Conservation (phyloP, 176 grass and related monocot genomes). For the Raddia guianensis region DNA sequence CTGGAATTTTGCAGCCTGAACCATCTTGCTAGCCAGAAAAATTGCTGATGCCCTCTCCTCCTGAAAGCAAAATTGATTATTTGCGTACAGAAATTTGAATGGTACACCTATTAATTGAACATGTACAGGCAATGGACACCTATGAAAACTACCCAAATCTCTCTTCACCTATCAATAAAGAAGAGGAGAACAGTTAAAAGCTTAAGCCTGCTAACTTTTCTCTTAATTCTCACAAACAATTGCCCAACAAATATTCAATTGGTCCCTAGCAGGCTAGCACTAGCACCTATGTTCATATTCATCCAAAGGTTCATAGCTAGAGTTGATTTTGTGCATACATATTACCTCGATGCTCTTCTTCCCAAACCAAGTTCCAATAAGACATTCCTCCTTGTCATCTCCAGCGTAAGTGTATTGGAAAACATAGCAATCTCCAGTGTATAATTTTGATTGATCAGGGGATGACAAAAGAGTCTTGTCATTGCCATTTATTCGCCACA, state of each 20-base stretch:
- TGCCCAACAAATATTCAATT: constrained; percentile 24
- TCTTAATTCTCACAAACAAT: constrained; percentile 17
- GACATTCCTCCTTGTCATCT: constrained; percentile 85
- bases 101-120: neutral
- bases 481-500: constrained; percentile 83
- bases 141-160: neutral
- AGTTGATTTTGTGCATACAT: constrained; percentile 16
- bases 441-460: constrained; percentile 73
- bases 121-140: neutral
- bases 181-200: neutral
- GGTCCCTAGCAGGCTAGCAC: neutral
- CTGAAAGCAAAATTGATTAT: constrained; percentile 58
- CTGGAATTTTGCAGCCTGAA: constrained; percentile 77
- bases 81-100: constrained; percentile 16
- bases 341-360: constrained; percentile 83
- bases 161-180: neutral
- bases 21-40: constrained; percentile 80
- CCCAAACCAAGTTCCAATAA: constrained; percentile 97
- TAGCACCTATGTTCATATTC: constrained; percentile 13
- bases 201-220: neutral
- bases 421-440: constrained; percentile 91
- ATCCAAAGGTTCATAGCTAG: constrained; percentile 16
- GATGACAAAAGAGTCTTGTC: constrained; percentile 68
- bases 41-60: constrained; percentile 64
- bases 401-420: constrained; percentile 89